These are phyloP conservation scores for Pichia eremophila DNA, from an alignment of 805 yeast species.

Conservation along the genomic window DNA sequence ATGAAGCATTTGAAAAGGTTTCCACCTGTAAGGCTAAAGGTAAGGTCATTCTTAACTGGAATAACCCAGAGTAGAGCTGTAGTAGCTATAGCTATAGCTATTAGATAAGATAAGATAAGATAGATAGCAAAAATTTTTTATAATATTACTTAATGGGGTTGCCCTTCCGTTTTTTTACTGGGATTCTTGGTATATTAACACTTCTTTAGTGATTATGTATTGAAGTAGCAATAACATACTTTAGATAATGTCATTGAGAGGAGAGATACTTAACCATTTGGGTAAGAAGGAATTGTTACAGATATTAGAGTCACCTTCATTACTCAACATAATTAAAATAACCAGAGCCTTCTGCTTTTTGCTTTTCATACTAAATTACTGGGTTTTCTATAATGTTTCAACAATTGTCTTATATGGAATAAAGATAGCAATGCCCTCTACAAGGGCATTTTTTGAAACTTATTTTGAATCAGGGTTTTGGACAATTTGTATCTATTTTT, in stretches of 20 bases:
- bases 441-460: slow-evolving; percentile 12
- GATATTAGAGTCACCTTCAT: neutral
- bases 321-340: slow-evolving; percentile 6
- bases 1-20: slow-evolving; percentile 42
- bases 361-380: slow-evolving; percentile 13
- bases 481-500: slow-evolving; percentile 23
- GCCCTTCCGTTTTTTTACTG: neutral
- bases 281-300: slow-evolving; percentile 4
- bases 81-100: no score
- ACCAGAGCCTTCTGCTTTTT: slow-evolving; percentile 16
- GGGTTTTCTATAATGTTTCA: slow-evolving; percentile 12
- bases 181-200: no score
- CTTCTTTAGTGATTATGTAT: no score
- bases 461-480: slow-evolving; percentile 25
- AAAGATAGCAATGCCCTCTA: slow-evolving; percentile 17
- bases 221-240: no score
- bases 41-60: slow-evolving; percentile 37
- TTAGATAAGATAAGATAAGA: no score
- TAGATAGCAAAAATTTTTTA: no score
- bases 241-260: slow-evolving; percentile 1
- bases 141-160: neutral
- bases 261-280: slow-evolving; percentile 7
- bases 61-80: neutral
- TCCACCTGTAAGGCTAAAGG: slow-evolving; percentile 48
- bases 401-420: slow-evolving; percentile 11